Evolutionary conservation across 1,284 basidiomycete genomes (phyloP), one percentile per base, ranked within the genome.

Genomic region (Fomitopsis schrenkii): DNA sequence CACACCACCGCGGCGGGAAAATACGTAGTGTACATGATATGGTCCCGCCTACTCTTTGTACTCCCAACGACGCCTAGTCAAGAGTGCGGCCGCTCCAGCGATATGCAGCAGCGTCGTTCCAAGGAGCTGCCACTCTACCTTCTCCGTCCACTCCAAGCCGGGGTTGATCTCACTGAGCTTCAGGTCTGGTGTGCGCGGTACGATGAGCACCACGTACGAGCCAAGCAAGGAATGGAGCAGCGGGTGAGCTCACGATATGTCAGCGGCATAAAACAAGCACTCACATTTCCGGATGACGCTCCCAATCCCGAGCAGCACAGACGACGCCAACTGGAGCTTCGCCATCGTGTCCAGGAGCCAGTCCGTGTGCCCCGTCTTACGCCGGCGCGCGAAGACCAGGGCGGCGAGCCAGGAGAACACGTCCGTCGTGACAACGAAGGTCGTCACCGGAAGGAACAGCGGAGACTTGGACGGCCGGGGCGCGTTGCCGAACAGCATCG

Each of bases 291-390:
- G 33, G 5, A 54, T 26, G 52, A 54, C 52, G 17, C 52, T 36
- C 35, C 52, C 52, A 9, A 54, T 19, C 35, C 52, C 52, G 19
- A 54, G 36, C 28, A 50, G 30, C 48, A 50, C 28, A 22, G 48
- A 50, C 12, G 48, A 50, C 26, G 48, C 26, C 48, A 54, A 35
- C 35, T 54, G 52, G 17, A 54, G 36, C 52, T 54, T 54, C n/a
- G 52, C 52, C 52, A 54, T 54, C n/a, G 36, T 54, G 52, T 54
- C 52, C 35, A 54, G n/a, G 5, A 54, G 35, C 52, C 52, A 54
- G 19, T 54, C 36, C 10, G 35, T 38, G 35, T 33, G 52, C 17
- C 52, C 52, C 26, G 36, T 54, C 52, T 38, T 54, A 30, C 35
- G 52, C 35, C 28, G 35, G 12, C 52, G 52, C 28, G 52, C 52